A percentile compares a stretch with the other conserved stretches of the same genome.
Conservation (phyloP, 148 eudicot genomes). For the Rhododendron henanense region DNA sequence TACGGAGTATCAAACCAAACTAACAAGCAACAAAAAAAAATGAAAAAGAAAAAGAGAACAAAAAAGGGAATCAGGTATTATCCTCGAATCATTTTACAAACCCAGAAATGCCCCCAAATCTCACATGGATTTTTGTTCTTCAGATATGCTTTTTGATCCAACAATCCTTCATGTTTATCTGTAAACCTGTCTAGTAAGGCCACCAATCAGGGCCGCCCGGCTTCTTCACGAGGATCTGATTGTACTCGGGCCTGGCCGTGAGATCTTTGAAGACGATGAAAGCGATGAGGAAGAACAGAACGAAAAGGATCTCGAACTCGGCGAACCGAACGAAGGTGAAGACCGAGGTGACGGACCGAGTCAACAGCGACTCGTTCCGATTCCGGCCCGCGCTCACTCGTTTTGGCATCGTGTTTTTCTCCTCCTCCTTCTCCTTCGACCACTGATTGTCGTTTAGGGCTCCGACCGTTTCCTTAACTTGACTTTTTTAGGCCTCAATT, state of each 20-base stretch:
- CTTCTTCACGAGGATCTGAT: conserved; percentile 80
- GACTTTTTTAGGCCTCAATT: background rate
- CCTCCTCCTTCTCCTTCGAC: background rate
- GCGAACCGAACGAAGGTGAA: conserved; percentile 65
- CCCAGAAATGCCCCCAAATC: background rate
- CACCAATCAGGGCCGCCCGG: conserved; percentile 67
- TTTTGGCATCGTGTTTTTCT: background rate
- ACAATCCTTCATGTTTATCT: background rate
- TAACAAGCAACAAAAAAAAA: background rate
- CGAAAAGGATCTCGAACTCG: conserved; percentile 90
- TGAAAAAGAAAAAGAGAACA: background rate
- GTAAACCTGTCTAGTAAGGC: conserved; percentile 39
- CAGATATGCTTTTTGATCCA: background rate
- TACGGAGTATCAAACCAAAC: background rate
- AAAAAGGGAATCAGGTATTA: background rate
- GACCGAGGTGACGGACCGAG: conserved; percentile 47
- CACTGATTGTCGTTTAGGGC: background rate
- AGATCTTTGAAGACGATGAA: conserved; percentile 87
- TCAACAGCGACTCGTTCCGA: conserved; percentile 35
- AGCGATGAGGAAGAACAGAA: conserved; percentile 71
- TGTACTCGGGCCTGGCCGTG: conserved; percentile 79
- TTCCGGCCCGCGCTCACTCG: background rate
- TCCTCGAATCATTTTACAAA: background rate
- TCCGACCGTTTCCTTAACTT: background rate
- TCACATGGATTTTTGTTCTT: background rate